Percentiles rank a stretch among this genome's conserved stretches.
Evolutionary conservation across 2,329 filamentous ascomycete genomes (phyloP).

Genomic region (Fusarium ramigenum): DNA sequence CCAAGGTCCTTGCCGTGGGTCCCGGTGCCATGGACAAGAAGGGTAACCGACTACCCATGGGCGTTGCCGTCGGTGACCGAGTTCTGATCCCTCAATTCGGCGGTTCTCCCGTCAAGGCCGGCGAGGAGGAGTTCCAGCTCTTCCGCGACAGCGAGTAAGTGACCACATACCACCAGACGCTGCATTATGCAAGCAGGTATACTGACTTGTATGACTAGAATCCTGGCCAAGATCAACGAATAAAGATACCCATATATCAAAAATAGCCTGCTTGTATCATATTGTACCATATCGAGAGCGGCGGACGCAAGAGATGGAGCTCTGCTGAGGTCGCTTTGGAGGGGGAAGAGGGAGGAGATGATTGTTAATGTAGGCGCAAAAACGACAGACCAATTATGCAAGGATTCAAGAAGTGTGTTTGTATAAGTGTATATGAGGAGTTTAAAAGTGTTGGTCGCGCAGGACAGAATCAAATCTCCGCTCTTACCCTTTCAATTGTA

Average conservation of each 20-base stretch:
- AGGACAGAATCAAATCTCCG: conserved; percentile 45
- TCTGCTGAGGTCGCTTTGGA: conserved; percentile 10
- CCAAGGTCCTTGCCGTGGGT: conserved; percentile 93
- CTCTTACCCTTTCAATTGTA: conserved; percentile 40
- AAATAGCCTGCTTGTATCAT: conserved; percentile 47
- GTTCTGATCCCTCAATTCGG: conserved; percentile 98
- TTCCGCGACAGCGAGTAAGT: conserved; percentile 99
- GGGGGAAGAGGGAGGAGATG: conserved; percentile 24
- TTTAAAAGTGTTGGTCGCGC: conserved; percentile 36
- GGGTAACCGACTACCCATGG: conserved; percentile 86
- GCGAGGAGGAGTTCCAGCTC: conserved; percentile 93
- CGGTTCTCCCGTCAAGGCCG: conserved; percentile 94
- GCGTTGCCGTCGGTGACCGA: conserved; percentile 85
- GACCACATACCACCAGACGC: not conserved
- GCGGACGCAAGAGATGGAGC: conserved; percentile 27
- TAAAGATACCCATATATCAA: conserved; percentile 56
- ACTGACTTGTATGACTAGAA: conserved; percentile 61
- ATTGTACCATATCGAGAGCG: conserved; percentile 48
- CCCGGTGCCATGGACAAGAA: conserved; percentile 89
- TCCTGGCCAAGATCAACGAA: conserved; percentile 99
- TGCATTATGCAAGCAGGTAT: not conserved
- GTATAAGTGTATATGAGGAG: conserved; percentile 13
- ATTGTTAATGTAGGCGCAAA: conserved; percentile 39
- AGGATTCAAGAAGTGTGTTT: conserved; percentile 9
- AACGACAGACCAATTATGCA: conserved; percentile 27